Evolutionary conservation across 2,329 filamentous ascomycete species (phyloP), one percentile per base, ranked within the genome.

Genomic region (Emmonsiellopsis sp.): DNA sequence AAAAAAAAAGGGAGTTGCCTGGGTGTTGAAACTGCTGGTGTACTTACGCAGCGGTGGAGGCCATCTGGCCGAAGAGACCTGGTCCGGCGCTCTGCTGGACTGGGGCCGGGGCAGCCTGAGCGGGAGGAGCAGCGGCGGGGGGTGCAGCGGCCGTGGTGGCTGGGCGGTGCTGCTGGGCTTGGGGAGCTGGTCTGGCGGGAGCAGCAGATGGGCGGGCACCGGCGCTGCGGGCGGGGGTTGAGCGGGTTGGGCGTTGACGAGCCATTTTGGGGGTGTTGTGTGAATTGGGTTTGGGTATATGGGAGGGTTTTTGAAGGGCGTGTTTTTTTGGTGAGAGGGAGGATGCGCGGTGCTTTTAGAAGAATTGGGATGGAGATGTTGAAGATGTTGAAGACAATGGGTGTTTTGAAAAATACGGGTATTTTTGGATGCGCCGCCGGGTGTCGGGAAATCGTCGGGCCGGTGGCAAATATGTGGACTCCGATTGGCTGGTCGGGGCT

Each of bases 61-160:
- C 93, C 87, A 98, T 96, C 79, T 97, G 89, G 55, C 89, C 92
- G 63, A 98, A 89, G 9, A 98, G 79, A 59, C 93, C 92, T 5
- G 89, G 85, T 32, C 90, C 88, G 60, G 85, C 79, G 52, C 76
- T 73, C 60, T 72, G 75, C 56, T 74, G 71, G 49, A 67, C 68
- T 32, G 67, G 66, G 34, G 69, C 66, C 34, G 69, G 64, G 51
- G 64, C 74, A 56, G 68, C 64, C 58, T 67, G 73, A 50, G 77
- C 71, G 53, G 81, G 80, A 53, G 76, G 71, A 52, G 73, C 70
- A 53, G 59, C 63, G 37, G 71, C 69, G 27, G 73, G 75, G 54
- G 71, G 68, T 39, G 76, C 71, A 63, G 85, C 80, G 59, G 88
- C 88, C 54, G 86, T 79, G 62, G 87, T 82, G 68, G 86, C 82